Evolutionary conservation across 768 basidiomycete species (phyloP).

Genomic region (Phylloporus arenicola): DNA sequence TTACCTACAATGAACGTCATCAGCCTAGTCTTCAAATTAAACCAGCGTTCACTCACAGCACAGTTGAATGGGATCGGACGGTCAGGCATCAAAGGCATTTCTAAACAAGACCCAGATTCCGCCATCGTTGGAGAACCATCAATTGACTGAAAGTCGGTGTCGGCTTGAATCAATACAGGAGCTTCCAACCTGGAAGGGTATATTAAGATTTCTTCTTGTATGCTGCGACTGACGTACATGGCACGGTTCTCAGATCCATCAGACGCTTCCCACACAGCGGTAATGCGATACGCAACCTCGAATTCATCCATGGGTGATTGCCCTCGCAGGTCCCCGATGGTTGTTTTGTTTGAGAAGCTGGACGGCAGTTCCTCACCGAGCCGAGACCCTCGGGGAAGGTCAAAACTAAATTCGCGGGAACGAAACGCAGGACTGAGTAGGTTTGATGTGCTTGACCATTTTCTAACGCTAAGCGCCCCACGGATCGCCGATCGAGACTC

Average conservation of each 20-base stretch:
- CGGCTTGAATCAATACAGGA: constrained; percentile 58
- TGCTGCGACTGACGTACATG: constrained; percentile 38
- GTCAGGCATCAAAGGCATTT: constrained; percentile 60
- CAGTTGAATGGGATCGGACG: constrained; percentile 59
- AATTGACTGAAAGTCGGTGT: constrained; percentile 52
- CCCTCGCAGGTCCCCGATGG: constrained; percentile 23
- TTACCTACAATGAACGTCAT: constrained; percentile 36
- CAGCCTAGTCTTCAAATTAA: background rate
- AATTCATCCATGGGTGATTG: constrained; percentile 31
- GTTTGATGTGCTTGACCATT: constrained; percentile 42
- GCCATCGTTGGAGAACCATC: constrained; percentile 36
- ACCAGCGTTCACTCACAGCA: constrained; percentile 44
- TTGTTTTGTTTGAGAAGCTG: constrained; percentile 43
- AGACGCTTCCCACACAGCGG: constrained; percentile 53
- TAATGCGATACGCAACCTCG: constrained; percentile 50
- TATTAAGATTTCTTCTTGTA: background rate
- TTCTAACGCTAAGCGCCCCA: constrained; percentile 37
- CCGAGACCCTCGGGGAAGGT: constrained; percentile 45
- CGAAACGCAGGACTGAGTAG: constrained; percentile 29
- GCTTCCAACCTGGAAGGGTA: constrained; percentile 49
- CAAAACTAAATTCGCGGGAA: constrained; percentile 48
- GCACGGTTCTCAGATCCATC: constrained; percentile 40
- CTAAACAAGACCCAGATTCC: constrained; percentile 56
- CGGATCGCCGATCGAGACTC: constrained; percentile 24
- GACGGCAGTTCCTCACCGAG: constrained; percentile 58